phyloP scores from a whole-genome alignment of 495 filamentous ascomycete genomes.

The Neurospora tetraspora region DNA sequence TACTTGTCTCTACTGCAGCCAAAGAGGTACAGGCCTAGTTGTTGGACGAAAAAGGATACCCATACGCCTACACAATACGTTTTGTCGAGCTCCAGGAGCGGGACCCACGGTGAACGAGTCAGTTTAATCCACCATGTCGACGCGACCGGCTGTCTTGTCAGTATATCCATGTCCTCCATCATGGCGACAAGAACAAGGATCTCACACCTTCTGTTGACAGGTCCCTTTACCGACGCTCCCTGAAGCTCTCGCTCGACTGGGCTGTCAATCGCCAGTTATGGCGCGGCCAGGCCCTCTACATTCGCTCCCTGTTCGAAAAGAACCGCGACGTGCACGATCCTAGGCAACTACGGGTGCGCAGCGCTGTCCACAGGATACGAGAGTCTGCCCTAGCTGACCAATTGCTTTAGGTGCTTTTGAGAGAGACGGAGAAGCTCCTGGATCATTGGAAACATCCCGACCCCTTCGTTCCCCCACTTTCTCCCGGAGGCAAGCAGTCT shows the following conservation, averaged over 20 bases:
- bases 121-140: constrained; percentile 30
- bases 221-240: constrained; percentile 81
- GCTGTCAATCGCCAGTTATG: constrained; percentile 80
- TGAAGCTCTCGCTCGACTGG: constrained; percentile 95
- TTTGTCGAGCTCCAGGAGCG: neutral
- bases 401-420: constrained; percentile 54
- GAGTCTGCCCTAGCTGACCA: neutral
- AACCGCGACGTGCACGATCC: constrained; percentile 82
- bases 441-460: constrained; percentile 97
- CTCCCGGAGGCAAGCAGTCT: constrained; percentile 75
- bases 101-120: neutral
- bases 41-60: neutral
- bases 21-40: neutral
- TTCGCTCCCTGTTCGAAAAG: constrained; percentile 88
- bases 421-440: constrained; percentile 78
- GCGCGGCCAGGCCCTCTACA: constrained; percentile 92
- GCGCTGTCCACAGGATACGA: neutral
- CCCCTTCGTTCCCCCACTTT: constrained; percentile 77
- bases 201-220: constrained; percentile 34
- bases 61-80: neutral
- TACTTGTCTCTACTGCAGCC: neutral
- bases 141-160: constrained; percentile 36
- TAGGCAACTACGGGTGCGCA: constrained; percentile 70
- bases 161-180: constrained; percentile 6
- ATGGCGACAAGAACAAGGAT: neutral